phyloP scores from a whole-genome alignment of 2,329 filamentous ascomycete genomes.

The Phoma herbarum region DNA sequence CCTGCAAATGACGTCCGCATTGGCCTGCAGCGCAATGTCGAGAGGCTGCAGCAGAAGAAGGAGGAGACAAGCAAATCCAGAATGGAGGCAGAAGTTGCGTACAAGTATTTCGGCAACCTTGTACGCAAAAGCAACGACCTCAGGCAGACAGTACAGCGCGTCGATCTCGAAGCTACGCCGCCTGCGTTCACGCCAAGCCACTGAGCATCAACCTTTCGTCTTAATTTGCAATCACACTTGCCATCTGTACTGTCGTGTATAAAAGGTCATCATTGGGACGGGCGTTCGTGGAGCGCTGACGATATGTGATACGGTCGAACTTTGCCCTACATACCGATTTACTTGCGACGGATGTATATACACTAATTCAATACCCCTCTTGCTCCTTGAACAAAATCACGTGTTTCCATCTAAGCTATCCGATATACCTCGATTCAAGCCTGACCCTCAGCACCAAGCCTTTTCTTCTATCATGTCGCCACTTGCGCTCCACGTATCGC shows the following conservation, averaged over 20 bases:
- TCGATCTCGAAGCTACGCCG: slow-evolving; percentile 63
- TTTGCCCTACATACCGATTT: background rate
- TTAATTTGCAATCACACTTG: slow-evolving; percentile 1
- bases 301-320: slow-evolving; percentile 10
- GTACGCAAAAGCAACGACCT: slow-evolving; percentile 68
- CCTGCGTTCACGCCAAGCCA: slow-evolving; percentile 51
- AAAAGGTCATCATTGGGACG: slow-evolving; percentile 10
- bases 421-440: no score
- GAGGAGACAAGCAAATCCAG: slow-evolving; percentile 85
- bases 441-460: background rate
- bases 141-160: slow-evolving; percentile 58
- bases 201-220: slow-evolving; percentile 18
- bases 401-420: no score
- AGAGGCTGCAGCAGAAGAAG: slow-evolving; percentile 79
- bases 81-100: slow-evolving; percentile 83
- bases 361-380: slow-evolving; percentile 49
- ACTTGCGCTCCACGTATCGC: background rate
- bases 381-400: slow-evolving; percentile 21
- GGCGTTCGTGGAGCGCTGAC: slow-evolving; percentile 7
- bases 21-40: slow-evolving; percentile 82
- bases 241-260: slow-evolving; percentile 13
- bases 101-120: slow-evolving; percentile 90
- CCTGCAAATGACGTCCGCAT: slow-evolving; percentile 88
- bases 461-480: background rate
- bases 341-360: slow-evolving; percentile 29